phyloP scores from a whole-genome alignment of 495 filamentous ascomycete genomes.

The Thermochaetoides thermophila region DNA sequence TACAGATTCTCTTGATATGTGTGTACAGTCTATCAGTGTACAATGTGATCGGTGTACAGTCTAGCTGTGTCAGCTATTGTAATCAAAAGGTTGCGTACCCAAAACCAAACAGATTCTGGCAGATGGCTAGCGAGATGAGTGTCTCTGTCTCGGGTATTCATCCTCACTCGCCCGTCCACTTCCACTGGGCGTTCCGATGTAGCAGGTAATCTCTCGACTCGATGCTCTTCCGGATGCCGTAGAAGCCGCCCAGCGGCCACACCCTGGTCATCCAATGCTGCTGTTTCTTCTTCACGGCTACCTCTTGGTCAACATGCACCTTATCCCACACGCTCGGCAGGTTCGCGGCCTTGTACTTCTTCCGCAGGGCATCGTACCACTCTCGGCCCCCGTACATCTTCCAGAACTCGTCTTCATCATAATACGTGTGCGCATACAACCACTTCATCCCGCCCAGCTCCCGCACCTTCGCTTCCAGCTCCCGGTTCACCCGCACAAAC shows the following conservation, averaged over 20 bases:
- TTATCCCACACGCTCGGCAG: slow-evolving; percentile 45
- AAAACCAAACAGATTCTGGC: too few relatives aligned
- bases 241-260: slow-evolving; percentile 39
- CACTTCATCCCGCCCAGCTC: slow-evolving; percentile 53
- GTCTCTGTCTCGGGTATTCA: not conserved
- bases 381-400: slow-evolving; percentile 32
- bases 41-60: too few relatives aligned
- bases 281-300: slow-evolving; percentile 14
- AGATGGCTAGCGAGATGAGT: too few relatives aligned
- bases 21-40: too few relatives aligned
- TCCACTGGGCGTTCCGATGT: slow-evolving; percentile 38
- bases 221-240: slow-evolving; percentile 41
- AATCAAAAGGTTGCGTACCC: too few relatives aligned
- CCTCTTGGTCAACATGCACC: slow-evolving; percentile 27
- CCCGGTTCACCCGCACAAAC: slow-evolving; percentile 44
- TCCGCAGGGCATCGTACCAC: slow-evolving; percentile 37
- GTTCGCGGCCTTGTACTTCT: slow-evolving; percentile 34
- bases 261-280: slow-evolving; percentile 23
- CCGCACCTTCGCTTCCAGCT: slow-evolving; percentile 46
- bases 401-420: slow-evolving; percentile 41
- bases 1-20: too few relatives aligned
- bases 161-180: slow-evolving; percentile 21
- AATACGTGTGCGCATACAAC: slow-evolving; percentile 49
- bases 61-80: too few relatives aligned
- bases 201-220: slow-evolving; percentile 38